Evolutionary conservation across 257 asterid species (phyloP).

Genomic region (Ilex asprella): DNA sequence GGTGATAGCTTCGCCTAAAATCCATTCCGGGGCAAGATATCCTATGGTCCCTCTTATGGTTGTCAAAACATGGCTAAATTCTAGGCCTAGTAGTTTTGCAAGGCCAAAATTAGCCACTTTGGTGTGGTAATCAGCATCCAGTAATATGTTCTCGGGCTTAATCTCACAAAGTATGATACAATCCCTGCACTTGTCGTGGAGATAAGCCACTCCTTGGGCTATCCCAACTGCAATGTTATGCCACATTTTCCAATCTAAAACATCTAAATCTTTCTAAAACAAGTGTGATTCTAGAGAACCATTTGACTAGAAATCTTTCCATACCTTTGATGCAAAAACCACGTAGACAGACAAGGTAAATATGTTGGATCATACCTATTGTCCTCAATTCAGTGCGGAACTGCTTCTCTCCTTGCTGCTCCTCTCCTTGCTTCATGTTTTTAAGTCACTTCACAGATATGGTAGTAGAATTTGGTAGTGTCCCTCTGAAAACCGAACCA

Average conservation of each 20-base stretch:
- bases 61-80: conserved; percentile 40
- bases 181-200: conserved; percentile 47
- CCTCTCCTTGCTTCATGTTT: too few species aligned
- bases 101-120: conserved; percentile 41
- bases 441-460: conserved; percentile 45
- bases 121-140: conserved; percentile 27
- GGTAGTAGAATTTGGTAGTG: conserved; percentile 26
- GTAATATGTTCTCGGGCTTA: conserved; percentile 41
- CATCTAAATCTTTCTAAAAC: conserved; percentile 11
- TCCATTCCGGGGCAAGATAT: conserved; percentile 44
- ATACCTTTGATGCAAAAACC: conserved; percentile 43
- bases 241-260: conserved; percentile 35
- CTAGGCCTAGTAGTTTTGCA: conserved; percentile 46
- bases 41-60: conserved; percentile 46
- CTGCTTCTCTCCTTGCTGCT: conserved; percentile 45
- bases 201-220: conserved; percentile 40
- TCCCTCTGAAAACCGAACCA: conserved; percentile 43
- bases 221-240: conserved; percentile 35
- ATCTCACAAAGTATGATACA: conserved; percentile 50
- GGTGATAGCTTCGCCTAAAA: conserved; percentile 41
- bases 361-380: conserved; percentile 39
- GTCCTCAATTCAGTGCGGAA: conserved; percentile 43
- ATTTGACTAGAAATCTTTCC: conserved; percentile 31
- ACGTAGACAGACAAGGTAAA: conserved; percentile 44
- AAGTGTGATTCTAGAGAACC: conserved; percentile 41